phyloP scores from a whole-genome alignment of 148 eudicot genomes.

The Vaccinium darrowii region DNA sequence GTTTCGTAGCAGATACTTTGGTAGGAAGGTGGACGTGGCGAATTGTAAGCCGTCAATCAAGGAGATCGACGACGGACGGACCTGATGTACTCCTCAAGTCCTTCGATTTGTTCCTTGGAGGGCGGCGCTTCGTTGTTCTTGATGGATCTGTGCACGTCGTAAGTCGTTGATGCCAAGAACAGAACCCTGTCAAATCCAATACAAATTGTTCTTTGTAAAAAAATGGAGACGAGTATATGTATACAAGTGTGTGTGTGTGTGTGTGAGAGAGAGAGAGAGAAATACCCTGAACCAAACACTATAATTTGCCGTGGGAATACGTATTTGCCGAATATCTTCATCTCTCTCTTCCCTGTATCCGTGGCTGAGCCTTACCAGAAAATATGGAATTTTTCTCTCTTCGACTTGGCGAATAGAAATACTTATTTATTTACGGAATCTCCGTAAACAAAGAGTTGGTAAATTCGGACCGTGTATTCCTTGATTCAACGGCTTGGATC shows the following conservation, averaged over 20 bases:
- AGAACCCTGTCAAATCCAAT: conserved; percentile 27
- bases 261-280: not conserved
- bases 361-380: not conserved
- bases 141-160: conserved; percentile 56
- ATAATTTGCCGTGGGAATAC: conserved; percentile 41
- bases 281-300: conserved; percentile 38
- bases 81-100: conserved; percentile 33
- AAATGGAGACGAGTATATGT: too few relatives aligned
- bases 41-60: not conserved
- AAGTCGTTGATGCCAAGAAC: conserved; percentile 40
- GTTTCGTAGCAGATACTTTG: not conserved
- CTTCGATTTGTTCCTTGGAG: conserved; percentile 32
- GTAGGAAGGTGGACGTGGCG: conserved; percentile 4
- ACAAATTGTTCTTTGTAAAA: too few relatives aligned
- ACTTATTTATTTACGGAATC: too few relatives aligned
- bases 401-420: too few relatives aligned
- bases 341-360: conserved; percentile 13
- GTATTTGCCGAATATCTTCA: conserved; percentile 42
- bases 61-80: conserved; percentile 28
- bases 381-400: not conserved
- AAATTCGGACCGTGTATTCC: too few relatives aligned
- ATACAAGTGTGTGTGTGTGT: not conserved
- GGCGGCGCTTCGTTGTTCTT: conserved; percentile 48
- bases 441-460: too few relatives aligned
- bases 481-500: too few relatives aligned